These are phyloP conservation scores for Nicotiana rustica DNA, from an alignment of 305 asterid genomes.

Conservation along the genomic window DNA sequence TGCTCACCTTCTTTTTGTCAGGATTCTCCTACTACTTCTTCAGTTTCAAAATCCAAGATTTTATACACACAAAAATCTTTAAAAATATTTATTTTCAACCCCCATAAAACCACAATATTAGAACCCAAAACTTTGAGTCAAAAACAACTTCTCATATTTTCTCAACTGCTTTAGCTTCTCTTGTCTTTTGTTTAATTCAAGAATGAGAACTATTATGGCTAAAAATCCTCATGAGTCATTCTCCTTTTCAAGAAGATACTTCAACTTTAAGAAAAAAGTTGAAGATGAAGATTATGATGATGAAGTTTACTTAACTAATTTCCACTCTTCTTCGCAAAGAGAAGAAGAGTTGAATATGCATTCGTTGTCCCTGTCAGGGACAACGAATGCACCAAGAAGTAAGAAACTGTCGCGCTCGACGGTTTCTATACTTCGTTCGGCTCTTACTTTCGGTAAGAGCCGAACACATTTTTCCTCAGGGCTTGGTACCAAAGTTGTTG, in stretches of 20 bases:
- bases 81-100: constrained; percentile 14
- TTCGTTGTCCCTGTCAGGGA: background rate
- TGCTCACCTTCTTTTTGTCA: constrained; percentile 71
- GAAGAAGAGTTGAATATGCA: constrained; percentile 40
- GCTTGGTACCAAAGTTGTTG: constrained; percentile 72
- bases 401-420: constrained; percentile 58
- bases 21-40: constrained; percentile 43
- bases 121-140: background rate
- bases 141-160: constrained; percentile 20
- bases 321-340: constrained; percentile 43
- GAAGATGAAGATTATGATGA: constrained; percentile 53
- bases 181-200: background rate
- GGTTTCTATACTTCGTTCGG: constrained; percentile 64
- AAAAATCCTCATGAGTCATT: constrained; percentile 70
- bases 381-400: constrained; percentile 27
- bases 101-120: constrained; percentile 1
- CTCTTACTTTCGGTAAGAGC: constrained; percentile 54
- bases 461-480: constrained; percentile 52
- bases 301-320: constrained; percentile 47
- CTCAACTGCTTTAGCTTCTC: constrained; percentile 13
- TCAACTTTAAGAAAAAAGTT: constrained; percentile 62
- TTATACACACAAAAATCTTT: constrained; percentile 35
- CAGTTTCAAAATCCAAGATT: constrained; percentile 38
- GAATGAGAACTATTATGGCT: constrained; percentile 87
- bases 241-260: constrained; percentile 81